These are phyloP conservation scores for Curvularia sp. DNA, from an alignment of 2,329 filamentous ascomycete species.

Conservation along the genomic window DNA sequence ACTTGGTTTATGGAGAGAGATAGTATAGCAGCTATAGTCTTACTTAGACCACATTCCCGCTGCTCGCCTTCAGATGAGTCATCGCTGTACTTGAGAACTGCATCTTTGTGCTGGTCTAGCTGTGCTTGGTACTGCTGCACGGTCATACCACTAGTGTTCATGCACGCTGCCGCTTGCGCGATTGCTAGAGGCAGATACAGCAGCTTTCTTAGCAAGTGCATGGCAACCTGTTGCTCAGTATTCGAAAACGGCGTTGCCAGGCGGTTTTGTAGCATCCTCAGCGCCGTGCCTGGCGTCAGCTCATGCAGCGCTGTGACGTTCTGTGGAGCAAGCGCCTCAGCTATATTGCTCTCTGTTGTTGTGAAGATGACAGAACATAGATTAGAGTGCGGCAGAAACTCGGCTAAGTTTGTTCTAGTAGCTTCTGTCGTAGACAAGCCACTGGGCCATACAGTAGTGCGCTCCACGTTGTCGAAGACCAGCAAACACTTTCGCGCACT, in stretches of 20 bases:
- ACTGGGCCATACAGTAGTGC: constrained; percentile 10
- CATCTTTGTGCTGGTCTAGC: background rate
- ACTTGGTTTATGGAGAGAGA: constrained; percentile 3
- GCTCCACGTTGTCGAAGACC: constrained; percentile 37
- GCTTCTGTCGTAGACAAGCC: constrained; percentile 9
- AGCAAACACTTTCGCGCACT: constrained; percentile 16
- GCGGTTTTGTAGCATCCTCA: too few species aligned
- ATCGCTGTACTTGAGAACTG: background rate
- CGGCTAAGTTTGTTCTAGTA: constrained; percentile 1
- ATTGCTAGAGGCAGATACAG: too few species aligned
- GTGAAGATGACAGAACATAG: constrained; percentile 11
- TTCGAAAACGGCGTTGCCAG: too few species aligned
- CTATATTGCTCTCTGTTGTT: constrained; percentile 13
- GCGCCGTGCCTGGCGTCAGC: constrained; percentile 16
- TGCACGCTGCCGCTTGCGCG: too few species aligned
- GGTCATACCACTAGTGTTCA: background rate
- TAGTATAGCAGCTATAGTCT: constrained; percentile 2
- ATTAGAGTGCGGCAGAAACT: constrained; percentile 3
- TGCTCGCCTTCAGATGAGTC: background rate
- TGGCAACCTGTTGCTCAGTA: too few species aligned
- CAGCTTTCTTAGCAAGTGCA: too few species aligned
- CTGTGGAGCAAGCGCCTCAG: constrained; percentile 14
- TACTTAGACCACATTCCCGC: background rate
- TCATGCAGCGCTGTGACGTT: constrained; percentile 19
- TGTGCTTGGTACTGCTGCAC: constrained; percentile 2